Percentiles rank a stretch among this genome's conserved stretches.
Evolutionary conservation across 805 yeast species (phyloP).

Genomic region (Yamadazyma phyllophila): DNA sequence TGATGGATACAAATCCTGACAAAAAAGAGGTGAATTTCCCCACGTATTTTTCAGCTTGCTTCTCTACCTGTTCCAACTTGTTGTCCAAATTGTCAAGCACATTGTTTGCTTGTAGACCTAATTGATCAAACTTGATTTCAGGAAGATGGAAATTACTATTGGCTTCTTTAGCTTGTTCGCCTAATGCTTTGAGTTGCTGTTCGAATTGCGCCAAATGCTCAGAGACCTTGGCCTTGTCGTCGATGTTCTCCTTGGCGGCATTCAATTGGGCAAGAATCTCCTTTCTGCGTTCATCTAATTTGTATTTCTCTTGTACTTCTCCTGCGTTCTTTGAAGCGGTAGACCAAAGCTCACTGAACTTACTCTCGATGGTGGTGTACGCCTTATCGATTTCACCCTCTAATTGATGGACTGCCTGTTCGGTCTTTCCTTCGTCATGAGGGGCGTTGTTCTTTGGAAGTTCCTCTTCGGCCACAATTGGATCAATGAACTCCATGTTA

Average conservation of each 20-base stretch:
- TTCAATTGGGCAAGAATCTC: conserved; percentile 29
- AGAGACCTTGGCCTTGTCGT: conserved; percentile 19
- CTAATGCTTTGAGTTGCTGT: conserved; percentile 25
- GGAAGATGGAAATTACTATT: conserved; percentile 11
- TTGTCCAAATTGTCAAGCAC: conserved; percentile 69
- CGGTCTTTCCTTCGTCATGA: conserved; percentile 40
- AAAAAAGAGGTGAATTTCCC: conserved; percentile 58
- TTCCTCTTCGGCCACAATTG: conserved; percentile 21
- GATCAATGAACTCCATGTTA: conserved; percentile 34
- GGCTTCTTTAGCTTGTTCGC: conserved; percentile 13
- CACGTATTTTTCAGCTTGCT: conserved; percentile 60
- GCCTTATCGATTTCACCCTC: conserved; percentile 55
- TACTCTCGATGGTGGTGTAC: conserved; percentile 44
- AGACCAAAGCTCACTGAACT: conserved; percentile 32
- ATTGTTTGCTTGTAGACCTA: conserved; percentile 46
- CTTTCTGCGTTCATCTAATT: conserved; percentile 27
- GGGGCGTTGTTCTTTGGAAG: conserved; percentile 2
- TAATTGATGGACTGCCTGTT: conserved; percentile 48
- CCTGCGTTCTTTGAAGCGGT: conserved; percentile 32
- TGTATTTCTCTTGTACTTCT: conserved; percentile 26
- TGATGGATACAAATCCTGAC: conserved; percentile 32
- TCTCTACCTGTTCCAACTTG: conserved; percentile 69
- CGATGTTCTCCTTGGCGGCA: conserved; percentile 23
- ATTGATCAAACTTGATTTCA: conserved; percentile 20
- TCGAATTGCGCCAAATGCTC: conserved; percentile 27